Conservation (phyloP, 495 filamentous ascomycete genomes). For the Recurvomyces mirabilis region DNA sequence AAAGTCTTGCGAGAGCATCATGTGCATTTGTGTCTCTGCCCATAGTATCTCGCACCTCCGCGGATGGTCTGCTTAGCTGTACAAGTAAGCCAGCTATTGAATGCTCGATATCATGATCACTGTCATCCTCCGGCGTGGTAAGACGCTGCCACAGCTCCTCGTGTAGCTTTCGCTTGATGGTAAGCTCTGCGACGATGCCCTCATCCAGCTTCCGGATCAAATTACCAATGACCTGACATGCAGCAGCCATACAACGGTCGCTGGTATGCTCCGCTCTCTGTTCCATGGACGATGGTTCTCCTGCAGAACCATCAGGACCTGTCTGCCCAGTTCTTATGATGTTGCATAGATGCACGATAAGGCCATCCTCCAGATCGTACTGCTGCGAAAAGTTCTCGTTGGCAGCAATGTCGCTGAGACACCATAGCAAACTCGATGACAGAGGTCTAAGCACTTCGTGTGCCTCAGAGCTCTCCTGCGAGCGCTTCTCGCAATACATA, state of each 20-base stretch:
- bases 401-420: slow-evolving; percentile 12
- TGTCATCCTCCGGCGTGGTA: not conserved
- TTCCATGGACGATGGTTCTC: not conserved
- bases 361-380: not conserved
- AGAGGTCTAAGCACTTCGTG: slow-evolving; percentile 10
- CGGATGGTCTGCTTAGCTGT: slow-evolving; percentile 4
- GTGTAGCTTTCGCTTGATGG: not conserved
- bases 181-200: not conserved
- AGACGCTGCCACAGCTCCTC: not conserved
- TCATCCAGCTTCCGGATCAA: not conserved
- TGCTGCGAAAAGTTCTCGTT: not conserved
- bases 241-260: not conserved
- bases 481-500: not conserved
- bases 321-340: not conserved
- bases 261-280: not conserved
- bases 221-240: slow-evolving; percentile 17
- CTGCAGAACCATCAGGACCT: not conserved
- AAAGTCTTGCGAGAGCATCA: not conserved
- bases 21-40: not conserved
- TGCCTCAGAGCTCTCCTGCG: not conserved
- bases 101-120: slow-evolving; percentile 10
- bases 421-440: slow-evolving; percentile 13
- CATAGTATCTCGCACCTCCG: slow-evolving; percentile 5
- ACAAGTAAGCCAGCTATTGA: slow-evolving; percentile 12
- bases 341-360: not conserved